Evolutionary conservation across 225 moss, liverwort and hornwort genomes (phyloP).

Genomic region (Physcomitrellopsis africana): DNA sequence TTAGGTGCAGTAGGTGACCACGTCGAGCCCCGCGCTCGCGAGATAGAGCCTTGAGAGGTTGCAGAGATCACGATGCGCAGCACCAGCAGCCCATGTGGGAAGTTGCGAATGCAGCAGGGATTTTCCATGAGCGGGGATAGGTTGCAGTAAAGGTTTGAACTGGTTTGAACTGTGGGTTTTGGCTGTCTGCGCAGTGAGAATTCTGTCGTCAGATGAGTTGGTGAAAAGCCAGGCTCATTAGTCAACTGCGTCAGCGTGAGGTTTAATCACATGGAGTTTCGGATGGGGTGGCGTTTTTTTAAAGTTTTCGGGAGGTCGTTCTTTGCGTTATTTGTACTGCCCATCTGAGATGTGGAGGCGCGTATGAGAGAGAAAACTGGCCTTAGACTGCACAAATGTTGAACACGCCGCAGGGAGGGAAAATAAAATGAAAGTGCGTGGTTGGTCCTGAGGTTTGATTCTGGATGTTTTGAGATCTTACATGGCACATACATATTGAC

Average conservation of each 20-base stretch:
- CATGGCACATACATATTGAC: conserved; percentile 19
- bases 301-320: background rate
- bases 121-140: conserved; percentile 26
- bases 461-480: background rate
- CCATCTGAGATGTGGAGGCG: background rate
- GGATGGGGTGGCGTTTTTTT: conserved; percentile 9
- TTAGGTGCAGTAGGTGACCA: too few relatives aligned
- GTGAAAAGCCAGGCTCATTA: conserved; percentile 15
- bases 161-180: background rate
- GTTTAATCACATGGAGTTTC: conserved; percentile 32
- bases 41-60: background rate
- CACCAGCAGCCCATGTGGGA: background rate
- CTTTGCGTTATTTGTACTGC: conserved; percentile 10
- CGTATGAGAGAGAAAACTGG: too few relatives aligned
- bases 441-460: conserved; percentile 2
- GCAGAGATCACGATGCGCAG: conserved; percentile 10
- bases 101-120: conserved; percentile 16
- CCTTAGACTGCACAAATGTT: background rate
- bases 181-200: background rate
- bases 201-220: conserved; percentile 2
- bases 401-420: background rate
- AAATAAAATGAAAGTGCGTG: too few relatives aligned
- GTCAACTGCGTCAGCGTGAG: conserved; percentile 29
- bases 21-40: too few relatives aligned
- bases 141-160: conserved; percentile 11